phyloP scores from a whole-genome alignment of 2,329 filamentous ascomycete species.

The Drechslerella stenobrocha region DNA sequence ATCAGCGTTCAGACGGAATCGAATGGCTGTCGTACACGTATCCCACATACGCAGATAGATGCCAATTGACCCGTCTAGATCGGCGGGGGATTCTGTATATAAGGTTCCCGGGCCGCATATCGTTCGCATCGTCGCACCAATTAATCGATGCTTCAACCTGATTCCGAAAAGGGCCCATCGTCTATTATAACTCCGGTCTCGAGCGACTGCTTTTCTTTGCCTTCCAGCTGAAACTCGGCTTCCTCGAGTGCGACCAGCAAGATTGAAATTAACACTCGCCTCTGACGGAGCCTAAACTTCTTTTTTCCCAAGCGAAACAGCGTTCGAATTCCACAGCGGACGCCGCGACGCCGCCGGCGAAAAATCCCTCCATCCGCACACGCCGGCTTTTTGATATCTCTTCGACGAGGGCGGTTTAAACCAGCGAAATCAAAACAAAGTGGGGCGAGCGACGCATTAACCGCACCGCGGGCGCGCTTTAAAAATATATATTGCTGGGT shows the following conservation, averaged over 20 bases:
- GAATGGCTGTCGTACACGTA: conserved; percentile 49
- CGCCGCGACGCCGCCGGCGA: background rate
- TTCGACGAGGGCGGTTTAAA: background rate
- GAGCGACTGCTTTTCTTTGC: conserved; percentile 8
- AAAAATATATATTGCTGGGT: conserved; percentile 2
- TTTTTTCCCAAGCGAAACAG: conserved; percentile 1
- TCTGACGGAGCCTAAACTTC: conserved; percentile 1
- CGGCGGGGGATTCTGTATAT: background rate
- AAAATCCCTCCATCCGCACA: conserved; percentile 1
- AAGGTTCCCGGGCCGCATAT: background rate
- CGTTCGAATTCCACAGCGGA: conserved; percentile 5
- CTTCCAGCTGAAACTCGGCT: conserved; percentile 1
- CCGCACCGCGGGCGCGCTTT: background rate
- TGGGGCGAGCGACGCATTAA: background rate
- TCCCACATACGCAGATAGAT: conserved; percentile 32
- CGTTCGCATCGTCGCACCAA: background rate
- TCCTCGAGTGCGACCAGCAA: background rate
- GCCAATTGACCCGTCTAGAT: background rate
- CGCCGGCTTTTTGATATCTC: background rate
- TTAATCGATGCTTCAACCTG: background rate
- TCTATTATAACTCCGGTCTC: background rate
- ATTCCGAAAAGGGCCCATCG: background rate
- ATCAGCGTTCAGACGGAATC: conserved; percentile 26
- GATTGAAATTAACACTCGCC: background rate
- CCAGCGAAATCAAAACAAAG: conserved; percentile 5